A percentile compares a stretch with the other conserved stretches of the same genome.
phyloP scores from a whole-genome alignment of 768 basidiomycete genomes.

The Russula sp. region DNA sequence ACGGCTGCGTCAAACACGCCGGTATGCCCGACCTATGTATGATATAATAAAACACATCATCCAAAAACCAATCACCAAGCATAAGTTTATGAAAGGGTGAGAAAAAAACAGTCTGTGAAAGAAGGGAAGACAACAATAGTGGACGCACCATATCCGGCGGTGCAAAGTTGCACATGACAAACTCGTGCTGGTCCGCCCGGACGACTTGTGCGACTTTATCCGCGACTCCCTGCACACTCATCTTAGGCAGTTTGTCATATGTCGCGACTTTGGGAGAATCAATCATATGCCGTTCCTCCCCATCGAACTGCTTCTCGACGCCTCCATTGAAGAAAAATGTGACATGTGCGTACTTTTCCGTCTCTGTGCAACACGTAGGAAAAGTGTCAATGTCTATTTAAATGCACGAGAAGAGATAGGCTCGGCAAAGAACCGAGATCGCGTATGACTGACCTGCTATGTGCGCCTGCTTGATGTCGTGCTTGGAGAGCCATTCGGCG shows the following conservation, averaged over 20 bases:
- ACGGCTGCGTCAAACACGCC: conserved; percentile 91
- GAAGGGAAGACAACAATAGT: background rate
- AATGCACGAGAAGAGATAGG: background rate
- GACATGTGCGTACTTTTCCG: conserved; percentile 97
- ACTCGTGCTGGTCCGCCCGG: conserved; percentile 65
- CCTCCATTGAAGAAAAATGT: conserved; percentile 99
- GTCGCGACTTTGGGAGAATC: conserved; percentile 92
- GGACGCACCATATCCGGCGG: conserved; percentile 86
- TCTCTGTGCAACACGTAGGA: conserved; percentile 49
- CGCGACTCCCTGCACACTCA: conserved; percentile 86
- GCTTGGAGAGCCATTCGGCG: conserved; percentile 82
- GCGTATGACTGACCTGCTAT: conserved; percentile 59
- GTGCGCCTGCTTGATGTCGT: conserved; percentile 82
- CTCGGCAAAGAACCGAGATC: background rate
- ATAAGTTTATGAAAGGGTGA: background rate
- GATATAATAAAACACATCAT: background rate
- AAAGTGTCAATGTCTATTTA: background rate
- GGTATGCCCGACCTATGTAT: conserved; percentile 81
- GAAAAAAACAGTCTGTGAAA: background rate
- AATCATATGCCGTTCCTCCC: conserved; percentile 84
- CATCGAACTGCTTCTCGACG: conserved; percentile 84
- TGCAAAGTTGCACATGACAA: conserved; percentile 98
- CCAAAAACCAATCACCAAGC: background rate
- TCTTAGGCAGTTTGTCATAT: conserved; percentile 87
- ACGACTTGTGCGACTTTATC: conserved; percentile 91